Evolutionary conservation across 768 basidiomycete genomes (phyloP).

Genomic region (Phaeotremella fagi): DNA sequence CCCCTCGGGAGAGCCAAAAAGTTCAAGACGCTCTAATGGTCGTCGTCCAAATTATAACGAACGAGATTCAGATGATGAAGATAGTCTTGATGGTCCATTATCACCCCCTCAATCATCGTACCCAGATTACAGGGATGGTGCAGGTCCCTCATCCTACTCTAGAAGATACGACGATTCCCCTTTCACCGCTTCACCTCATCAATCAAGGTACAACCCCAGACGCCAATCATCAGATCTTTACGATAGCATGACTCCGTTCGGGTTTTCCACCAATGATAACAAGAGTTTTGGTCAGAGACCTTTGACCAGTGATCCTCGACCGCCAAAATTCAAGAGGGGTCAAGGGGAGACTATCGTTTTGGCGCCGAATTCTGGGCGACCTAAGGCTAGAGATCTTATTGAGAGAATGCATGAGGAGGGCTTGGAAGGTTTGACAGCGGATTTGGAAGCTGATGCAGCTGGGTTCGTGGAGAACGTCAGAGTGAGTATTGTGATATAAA

Average conservation of each 20-base stretch:
- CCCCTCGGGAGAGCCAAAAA: neutral
- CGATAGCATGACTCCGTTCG: neutral
- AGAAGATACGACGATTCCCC: neutral
- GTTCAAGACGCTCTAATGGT: slow-evolving; percentile 4
- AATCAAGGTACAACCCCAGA: neutral
- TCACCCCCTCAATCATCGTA: neutral
- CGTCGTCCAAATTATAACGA: slow-evolving; percentile 4
- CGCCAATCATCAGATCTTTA: neutral
- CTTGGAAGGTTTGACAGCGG: slow-evolving; percentile 16
- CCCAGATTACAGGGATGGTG: neutral
- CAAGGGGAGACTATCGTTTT: slow-evolving; percentile 15
- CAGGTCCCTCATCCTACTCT: slow-evolving; percentile 4
- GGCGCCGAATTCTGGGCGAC: neutral
- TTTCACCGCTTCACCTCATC: slow-evolving; percentile 9
- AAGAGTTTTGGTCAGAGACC: neutral
- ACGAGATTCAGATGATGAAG: slow-evolving; percentile 1
- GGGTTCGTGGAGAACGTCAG: slow-evolving; percentile 27
- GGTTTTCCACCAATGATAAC: neutral
- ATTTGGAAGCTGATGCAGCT: slow-evolving; percentile 16
- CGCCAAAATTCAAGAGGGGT: slow-evolving; percentile 12
- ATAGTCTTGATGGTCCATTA: neutral
- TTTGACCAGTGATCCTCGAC: slow-evolving; percentile 2
- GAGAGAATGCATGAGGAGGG: slow-evolving; percentile 18
- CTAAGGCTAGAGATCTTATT: slow-evolving; percentile 4
- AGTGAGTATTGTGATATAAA: slow-evolving; percentile 5